Evolutionary conservation across 164 flowering plant species (phyloP).

Genomic region (Annona cherimola): DNA sequence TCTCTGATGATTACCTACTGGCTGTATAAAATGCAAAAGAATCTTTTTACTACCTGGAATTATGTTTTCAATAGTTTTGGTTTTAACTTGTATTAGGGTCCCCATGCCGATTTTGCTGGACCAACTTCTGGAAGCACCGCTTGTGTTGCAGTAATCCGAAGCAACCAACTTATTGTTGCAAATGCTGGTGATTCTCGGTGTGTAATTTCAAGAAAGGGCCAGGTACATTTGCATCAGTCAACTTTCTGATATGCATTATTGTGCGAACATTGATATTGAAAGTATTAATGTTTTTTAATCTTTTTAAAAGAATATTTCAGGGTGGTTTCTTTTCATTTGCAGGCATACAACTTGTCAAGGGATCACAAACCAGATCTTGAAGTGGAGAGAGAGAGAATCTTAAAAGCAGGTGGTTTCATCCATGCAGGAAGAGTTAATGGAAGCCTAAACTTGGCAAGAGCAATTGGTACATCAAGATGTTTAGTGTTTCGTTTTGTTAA

Average conservation of each 20-base stretch:
- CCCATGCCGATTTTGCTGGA: slow-evolving; percentile 93
- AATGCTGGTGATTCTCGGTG: slow-evolving; percentile 99
- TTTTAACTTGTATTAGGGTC: slow-evolving; percentile 54
- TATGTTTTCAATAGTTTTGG: slow-evolving; percentile 1
- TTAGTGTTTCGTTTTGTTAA: not conserved
- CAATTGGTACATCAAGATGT: slow-evolving; percentile 64
- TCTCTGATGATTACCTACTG: not conserved
- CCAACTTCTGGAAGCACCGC: slow-evolving; percentile 98
- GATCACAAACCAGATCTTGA: slow-evolving; percentile 99
- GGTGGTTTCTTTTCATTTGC: slow-evolving; percentile 14
- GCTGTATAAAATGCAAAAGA: not conserved
- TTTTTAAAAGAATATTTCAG: not conserved
- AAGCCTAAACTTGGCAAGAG: slow-evolving; percentile 93
- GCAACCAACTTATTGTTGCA: slow-evolving; percentile 81
- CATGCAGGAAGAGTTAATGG: slow-evolving; percentile 99
- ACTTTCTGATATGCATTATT: not conserved
- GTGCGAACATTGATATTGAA: not conserved
- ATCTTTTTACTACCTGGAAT: not conserved
- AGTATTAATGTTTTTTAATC: not conserved
- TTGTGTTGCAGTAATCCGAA: slow-evolving; percentile 83
- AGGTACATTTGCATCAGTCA: slow-evolving; percentile 41
- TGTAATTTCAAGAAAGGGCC: slow-evolving; percentile 93
- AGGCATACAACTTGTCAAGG: slow-evolving; percentile 95
- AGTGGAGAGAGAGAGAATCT: slow-evolving; percentile 83
- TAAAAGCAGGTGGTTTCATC: slow-evolving; percentile 96